A percentile compares a stretch with the other conserved stretches of the same genome.
These are phyloP conservation scores for Hondaea fermentalgiana DNA, from an alignment of 108 stramenopile species.

Conservation along the genomic window DNA sequence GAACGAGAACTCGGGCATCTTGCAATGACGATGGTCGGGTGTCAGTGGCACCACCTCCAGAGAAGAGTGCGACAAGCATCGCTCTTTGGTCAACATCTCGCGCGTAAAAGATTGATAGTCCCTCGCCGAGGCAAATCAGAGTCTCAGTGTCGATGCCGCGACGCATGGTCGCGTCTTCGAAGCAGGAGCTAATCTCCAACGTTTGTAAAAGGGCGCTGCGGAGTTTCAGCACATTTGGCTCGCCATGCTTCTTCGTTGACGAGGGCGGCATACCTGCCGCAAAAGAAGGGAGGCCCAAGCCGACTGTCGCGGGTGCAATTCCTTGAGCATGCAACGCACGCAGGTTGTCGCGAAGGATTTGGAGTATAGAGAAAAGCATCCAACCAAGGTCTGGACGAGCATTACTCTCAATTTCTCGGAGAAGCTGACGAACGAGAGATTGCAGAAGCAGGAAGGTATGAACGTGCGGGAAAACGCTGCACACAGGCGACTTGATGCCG, in stretches of 20 bases:
- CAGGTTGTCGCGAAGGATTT: neutral
- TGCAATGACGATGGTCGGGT: neutral
- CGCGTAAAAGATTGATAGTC: neutral
- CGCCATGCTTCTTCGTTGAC: neutral
- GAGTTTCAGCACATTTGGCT: neutral
- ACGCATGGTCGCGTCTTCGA: neutral
- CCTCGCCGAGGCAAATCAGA: neutral
- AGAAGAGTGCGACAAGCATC: neutral
- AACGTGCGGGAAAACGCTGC: neutral
- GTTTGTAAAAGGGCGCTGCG: neutral
- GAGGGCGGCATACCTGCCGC: too few relatives aligned
- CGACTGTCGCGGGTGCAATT: neutral
- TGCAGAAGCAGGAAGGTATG: neutral
- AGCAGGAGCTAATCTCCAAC: neutral
- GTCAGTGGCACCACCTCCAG: neutral
- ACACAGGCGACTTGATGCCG: neutral
- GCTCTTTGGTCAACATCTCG: neutral
- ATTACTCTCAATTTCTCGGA: neutral
- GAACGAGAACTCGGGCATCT: too few relatives aligned
- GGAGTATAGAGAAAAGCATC: neutral
- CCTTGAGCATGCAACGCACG: neutral
- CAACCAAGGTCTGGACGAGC: neutral
- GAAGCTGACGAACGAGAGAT: neutral
- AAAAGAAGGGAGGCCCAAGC: neutral
- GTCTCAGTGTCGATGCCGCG: neutral